Conservation (phyloP, 2,329 filamentous ascomycete genomes). For the Ascochyta rabiei region DNA sequence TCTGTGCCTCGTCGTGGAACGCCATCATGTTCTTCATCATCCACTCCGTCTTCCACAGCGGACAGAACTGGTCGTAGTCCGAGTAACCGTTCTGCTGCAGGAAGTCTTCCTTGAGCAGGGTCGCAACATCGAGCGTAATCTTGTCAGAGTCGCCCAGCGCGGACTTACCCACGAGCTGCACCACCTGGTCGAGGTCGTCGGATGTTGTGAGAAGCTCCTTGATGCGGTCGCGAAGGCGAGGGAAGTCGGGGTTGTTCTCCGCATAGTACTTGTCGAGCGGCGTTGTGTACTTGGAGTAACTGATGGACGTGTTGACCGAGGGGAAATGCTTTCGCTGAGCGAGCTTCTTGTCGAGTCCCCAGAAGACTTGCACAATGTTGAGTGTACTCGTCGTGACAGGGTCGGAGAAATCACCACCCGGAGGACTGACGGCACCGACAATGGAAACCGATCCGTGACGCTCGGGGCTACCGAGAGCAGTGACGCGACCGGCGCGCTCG, state of each 20-base stretch:
- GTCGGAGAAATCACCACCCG: slow-evolving; percentile 98
- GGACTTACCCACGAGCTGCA: slow-evolving; percentile 97
- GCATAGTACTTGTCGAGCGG: slow-evolving; percentile 93
- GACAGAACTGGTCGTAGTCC: slow-evolving; percentile 99
- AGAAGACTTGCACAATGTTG: slow-evolving; percentile 98
- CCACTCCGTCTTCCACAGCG: slow-evolving; percentile 99
- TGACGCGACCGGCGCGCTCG: slow-evolving; percentile 91
- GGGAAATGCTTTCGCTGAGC: slow-evolving; percentile 99
- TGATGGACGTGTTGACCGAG: slow-evolving; percentile 92
- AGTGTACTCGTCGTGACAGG: slow-evolving; percentile 93
- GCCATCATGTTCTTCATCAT: slow-evolving; percentile 99
- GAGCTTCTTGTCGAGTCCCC: slow-evolving; percentile 99
- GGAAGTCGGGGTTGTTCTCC: slow-evolving; percentile 92
- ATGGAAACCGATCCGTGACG: slow-evolving; percentile 94
- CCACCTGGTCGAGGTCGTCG: slow-evolving; percentile 97
- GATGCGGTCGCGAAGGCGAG: slow-evolving; percentile 88
- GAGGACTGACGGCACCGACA: slow-evolving; percentile 94
- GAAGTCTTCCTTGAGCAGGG: slow-evolving; percentile 96
- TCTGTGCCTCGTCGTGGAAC: slow-evolving; percentile 97
- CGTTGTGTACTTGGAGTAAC: slow-evolving; percentile 95
- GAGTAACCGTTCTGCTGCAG: slow-evolving; percentile 99
- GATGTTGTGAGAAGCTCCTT: slow-evolving; percentile 92
- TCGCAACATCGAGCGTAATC: slow-evolving; percentile 93
- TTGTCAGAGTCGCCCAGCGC: slow-evolving; percentile 96
- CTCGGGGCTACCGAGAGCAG: slow-evolving; percentile 85